Evolutionary conservation across 2,329 filamentous ascomycete species (phyloP).

Genomic region (Cladophialophora yegresii): DNA sequence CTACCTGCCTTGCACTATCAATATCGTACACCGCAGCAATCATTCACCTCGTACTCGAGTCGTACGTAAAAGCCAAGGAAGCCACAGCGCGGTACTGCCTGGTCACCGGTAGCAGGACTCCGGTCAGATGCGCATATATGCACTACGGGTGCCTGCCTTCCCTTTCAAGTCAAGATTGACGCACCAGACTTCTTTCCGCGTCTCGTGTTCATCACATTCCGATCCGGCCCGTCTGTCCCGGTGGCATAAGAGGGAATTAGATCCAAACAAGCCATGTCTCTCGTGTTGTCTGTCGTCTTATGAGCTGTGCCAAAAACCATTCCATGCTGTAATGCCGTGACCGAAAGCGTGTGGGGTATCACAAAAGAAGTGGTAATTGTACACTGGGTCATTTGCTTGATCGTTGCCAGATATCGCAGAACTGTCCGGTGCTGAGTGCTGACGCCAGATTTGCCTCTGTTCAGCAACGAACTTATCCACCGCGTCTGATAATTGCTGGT

Average conservation of each 20-base stretch:
- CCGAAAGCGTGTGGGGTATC: constrained; percentile 22
- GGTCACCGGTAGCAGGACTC: not conserved
- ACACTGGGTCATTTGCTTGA: constrained; percentile 11
- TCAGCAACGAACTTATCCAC: not conserved
- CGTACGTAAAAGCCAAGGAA: not conserved
- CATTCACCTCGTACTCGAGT: not conserved
- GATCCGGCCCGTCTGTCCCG: not conserved
- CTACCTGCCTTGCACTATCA: not conserved
- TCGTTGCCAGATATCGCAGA: constrained; percentile 5
- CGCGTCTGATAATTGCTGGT: not conserved
- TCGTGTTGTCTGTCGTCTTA: not conserved
- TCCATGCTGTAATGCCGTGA: constrained; percentile 13
- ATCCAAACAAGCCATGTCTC: not conserved
- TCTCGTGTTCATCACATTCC: not conserved
- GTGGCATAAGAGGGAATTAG: not conserved
- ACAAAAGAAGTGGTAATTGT: constrained; percentile 26
- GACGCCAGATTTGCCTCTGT: not conserved
- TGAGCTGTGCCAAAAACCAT: constrained; percentile 5
- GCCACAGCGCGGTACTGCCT: not conserved
- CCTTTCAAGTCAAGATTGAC: not conserved
- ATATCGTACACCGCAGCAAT: not conserved
- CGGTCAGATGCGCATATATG: not conserved
- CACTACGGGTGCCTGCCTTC: not conserved
- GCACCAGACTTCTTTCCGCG: not conserved
- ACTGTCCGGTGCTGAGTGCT: not conserved